Conservation (phyloP, 352 stramenopile species). For the Globisporangium apiculatum region DNA sequence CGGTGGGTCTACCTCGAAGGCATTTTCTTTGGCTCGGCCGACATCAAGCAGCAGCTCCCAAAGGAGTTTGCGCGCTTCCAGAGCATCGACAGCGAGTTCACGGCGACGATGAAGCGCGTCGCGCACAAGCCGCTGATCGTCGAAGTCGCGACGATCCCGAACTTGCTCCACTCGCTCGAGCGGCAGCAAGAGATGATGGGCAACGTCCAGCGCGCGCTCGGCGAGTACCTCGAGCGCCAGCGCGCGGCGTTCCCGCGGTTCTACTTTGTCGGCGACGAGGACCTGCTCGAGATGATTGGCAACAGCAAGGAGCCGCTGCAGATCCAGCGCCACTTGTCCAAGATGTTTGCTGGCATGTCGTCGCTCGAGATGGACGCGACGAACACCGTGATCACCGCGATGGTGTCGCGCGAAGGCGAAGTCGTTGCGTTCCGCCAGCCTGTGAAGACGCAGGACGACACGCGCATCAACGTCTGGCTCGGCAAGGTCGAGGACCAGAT, state of each 20-base stretch:
- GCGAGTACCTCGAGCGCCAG: constrained; percentile 99
- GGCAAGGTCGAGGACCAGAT: constrained; percentile 97
- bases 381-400: constrained; percentile 78
- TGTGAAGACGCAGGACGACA: constrained; percentile 89
- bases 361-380: constrained; percentile 82
- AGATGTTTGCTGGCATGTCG: constrained; percentile 99
- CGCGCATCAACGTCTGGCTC: constrained; percentile 94
- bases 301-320: constrained; percentile 98
- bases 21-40: constrained; percentile 97
- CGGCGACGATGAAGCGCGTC: constrained; percentile 97
- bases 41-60: constrained; percentile 99
- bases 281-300: constrained; percentile 99
- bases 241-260: constrained; percentile 96
- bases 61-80: constrained; percentile 98
- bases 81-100: constrained; percentile 98
- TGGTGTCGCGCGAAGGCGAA: constrained; percentile 99
- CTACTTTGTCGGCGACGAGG: constrained; percentile 99
- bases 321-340: constrained; percentile 95
- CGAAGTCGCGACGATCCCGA: constrained; percentile 88
- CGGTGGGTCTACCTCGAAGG: constrained; percentile 99
- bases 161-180: constrained; percentile 90
- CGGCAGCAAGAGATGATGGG: constrained; percentile 96
- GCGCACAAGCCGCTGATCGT: constrained; percentile 95
- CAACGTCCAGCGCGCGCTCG: constrained; percentile 99
- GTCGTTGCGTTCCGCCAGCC: constrained; percentile 91